Evolutionary conservation across 306 rosid genomes (phyloP).

Genomic region (Fragaria nilgerrensis): DNA sequence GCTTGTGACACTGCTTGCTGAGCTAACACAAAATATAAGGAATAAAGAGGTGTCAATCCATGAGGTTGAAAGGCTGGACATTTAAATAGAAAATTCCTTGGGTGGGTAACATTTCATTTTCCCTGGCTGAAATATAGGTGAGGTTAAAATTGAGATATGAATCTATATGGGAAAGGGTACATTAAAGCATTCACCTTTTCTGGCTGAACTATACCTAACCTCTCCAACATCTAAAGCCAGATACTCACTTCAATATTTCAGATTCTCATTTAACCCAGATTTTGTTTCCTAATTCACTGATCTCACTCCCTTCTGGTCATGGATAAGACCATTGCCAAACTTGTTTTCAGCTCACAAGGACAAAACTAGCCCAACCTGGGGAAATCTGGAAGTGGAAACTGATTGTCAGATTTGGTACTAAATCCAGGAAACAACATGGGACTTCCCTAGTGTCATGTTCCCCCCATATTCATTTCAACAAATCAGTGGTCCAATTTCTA

Average conservation of each 20-base stretch:
- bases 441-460: background rate
- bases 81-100: background rate
- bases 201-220: background rate
- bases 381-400: background rate
- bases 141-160: background rate
- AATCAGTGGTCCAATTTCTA: background rate
- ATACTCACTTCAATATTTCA: background rate
- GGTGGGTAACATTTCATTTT: background rate
- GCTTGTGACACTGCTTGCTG: background rate
- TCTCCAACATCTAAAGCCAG: background rate
- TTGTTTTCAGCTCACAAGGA: background rate
- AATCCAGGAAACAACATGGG: slow-evolving; percentile 14
- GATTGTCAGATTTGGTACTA: background rate
- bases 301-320: background rate
- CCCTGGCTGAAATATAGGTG: background rate
- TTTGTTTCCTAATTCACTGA: background rate
- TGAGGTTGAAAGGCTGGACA: background rate
- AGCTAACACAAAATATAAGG: background rate
- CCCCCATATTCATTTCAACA: background rate
- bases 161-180: background rate
- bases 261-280: background rate
- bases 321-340: background rate
- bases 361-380: background rate
- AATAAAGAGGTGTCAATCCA: background rate
- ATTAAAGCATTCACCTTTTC: background rate